A percentile compares a stretch with the other conserved stretches of the same genome.
These are phyloP conservation scores for Dichotomocladium elegans DNA, from an alignment of 371 early-diverging fungal species.

Conservation along the genomic window DNA sequence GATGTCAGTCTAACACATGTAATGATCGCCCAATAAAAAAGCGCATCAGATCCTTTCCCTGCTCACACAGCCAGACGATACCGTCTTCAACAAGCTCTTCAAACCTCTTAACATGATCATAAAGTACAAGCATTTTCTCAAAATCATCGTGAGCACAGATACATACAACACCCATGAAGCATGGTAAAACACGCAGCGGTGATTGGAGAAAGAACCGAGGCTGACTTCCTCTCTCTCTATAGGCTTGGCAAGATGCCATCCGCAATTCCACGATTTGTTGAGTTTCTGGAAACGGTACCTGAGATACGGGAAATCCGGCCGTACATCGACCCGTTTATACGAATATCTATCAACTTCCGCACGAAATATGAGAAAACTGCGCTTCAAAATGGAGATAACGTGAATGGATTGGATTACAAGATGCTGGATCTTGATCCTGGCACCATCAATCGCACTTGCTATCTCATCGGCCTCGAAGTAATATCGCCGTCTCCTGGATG, in stretches of 20 bases:
- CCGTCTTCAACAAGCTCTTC: not conserved
- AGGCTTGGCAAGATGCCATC: constrained; percentile 33
- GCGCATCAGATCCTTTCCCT: no score
- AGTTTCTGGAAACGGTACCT: constrained; percentile 16
- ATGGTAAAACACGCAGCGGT: not conserved
- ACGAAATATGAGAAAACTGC: constrained; percentile 17
- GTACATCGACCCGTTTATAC: constrained; percentile 7
- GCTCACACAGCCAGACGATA: not conserved
- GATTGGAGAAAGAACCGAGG: not conserved
- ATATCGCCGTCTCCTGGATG: not conserved
- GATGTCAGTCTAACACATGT: not conserved
- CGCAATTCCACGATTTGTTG: constrained; percentile 22
- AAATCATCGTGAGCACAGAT: not conserved
- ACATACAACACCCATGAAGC: not conserved
- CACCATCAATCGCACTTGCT: constrained; percentile 14
- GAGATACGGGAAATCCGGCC: constrained; percentile 19
- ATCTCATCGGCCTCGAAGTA: constrained; percentile 25
- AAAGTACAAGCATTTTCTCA: not conserved
- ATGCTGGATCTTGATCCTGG: constrained; percentile 21
- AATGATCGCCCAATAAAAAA: not conserved
- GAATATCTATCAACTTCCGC: constrained; percentile 4
- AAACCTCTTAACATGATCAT: not conserved
- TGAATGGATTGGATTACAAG: not conserved
- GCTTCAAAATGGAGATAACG: constrained; percentile 9
- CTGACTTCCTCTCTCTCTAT: no score